phyloP scores from a whole-genome alignment of 495 filamentous ascomycete species.

The Penicillium canescens region DNA sequence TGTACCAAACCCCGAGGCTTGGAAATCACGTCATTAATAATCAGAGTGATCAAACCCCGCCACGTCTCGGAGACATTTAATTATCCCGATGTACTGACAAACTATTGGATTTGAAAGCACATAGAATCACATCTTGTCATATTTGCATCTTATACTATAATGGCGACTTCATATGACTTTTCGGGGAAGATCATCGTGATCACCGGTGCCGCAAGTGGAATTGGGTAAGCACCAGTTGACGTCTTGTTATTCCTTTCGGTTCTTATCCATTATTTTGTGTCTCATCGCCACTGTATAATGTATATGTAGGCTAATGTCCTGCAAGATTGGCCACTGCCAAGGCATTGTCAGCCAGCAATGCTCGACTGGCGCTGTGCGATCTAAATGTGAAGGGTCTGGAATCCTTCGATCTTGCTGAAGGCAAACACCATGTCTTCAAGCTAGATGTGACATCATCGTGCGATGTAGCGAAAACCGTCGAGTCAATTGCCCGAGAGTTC shows the following conservation, averaged over 20 bases:
- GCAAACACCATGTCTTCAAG: conserved; percentile 21
- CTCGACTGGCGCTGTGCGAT: conserved; percentile 47
- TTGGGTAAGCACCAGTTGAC: conserved; percentile 35
- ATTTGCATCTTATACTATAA: not conserved
- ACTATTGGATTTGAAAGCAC: too few relatives aligned
- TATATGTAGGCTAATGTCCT: not conserved
- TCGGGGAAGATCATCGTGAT: conserved; percentile 31
- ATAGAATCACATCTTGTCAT: too few relatives aligned
- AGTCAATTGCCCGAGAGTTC: conserved; percentile 27
- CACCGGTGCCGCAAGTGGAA: conserved; percentile 55
- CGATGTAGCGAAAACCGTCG: conserved; percentile 25
- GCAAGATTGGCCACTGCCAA: conserved; percentile 40
- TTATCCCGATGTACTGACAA: too few relatives aligned
- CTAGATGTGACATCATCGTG: conserved; percentile 35
- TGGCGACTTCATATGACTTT: not conserved
- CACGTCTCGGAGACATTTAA: too few relatives aligned
- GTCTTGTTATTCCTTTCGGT: too few relatives aligned
- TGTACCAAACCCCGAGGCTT: too few relatives aligned
- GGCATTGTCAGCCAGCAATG: conserved; percentile 41
- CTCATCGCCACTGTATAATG: not conserved
- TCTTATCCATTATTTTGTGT: not conserved
- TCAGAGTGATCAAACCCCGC: too few relatives aligned
- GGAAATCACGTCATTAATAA: too few relatives aligned
- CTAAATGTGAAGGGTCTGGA: conserved; percentile 31
- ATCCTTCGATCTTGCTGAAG: conserved; percentile 20